Evolutionary conservation across 23 red algal species (phyloP).

Genomic region (Pyropia haitanensis): DNA sequence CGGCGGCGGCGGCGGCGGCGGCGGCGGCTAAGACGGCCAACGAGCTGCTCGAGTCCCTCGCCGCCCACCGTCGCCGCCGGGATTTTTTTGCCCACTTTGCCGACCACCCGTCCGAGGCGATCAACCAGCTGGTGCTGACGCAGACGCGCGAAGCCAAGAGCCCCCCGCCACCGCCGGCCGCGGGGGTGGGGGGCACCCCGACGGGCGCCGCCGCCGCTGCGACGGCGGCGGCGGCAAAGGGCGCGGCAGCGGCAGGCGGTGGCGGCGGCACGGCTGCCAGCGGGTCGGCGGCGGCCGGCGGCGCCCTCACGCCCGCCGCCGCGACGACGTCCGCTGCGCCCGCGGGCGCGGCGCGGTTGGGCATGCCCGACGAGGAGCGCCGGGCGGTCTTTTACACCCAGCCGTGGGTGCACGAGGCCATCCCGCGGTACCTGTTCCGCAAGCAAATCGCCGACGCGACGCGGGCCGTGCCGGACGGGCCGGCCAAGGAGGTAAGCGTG

Average conservation of each 20-base stretch:
- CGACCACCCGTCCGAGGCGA: constrained; percentile 57
- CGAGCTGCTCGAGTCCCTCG: constrained; percentile 29
- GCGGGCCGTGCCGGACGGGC: constrained; percentile 23
- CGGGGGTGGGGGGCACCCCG: no score
- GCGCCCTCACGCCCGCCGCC: constrained; percentile 1
- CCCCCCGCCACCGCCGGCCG: no score
- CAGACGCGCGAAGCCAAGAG: constrained; percentile 73
- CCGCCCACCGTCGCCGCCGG: constrained; percentile 38
- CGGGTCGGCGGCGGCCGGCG: constrained; percentile 16
- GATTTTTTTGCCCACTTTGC: constrained; percentile 82
- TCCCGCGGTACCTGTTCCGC: constrained; percentile 78
- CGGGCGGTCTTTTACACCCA: constrained; percentile 75
- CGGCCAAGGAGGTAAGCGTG: no score
- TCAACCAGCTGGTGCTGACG: constrained; percentile 80
- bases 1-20: neutral
- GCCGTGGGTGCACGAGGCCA: constrained; percentile 90
- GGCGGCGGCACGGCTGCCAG: constrained; percentile 8
- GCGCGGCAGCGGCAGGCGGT: constrained; percentile 7
- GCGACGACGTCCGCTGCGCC: no score
- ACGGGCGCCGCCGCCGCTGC: no score
- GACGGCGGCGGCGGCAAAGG: no score
- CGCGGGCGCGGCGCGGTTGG: constrained; percentile 7
- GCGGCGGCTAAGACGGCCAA: neutral
- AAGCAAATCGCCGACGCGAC: constrained; percentile 65
- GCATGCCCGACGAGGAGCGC: constrained; percentile 84